Base-by-base conservation (phyloP, 2,329 filamentous ascomycete genomes). In the Pseudocercospora pini-densiflorae region DNA sequence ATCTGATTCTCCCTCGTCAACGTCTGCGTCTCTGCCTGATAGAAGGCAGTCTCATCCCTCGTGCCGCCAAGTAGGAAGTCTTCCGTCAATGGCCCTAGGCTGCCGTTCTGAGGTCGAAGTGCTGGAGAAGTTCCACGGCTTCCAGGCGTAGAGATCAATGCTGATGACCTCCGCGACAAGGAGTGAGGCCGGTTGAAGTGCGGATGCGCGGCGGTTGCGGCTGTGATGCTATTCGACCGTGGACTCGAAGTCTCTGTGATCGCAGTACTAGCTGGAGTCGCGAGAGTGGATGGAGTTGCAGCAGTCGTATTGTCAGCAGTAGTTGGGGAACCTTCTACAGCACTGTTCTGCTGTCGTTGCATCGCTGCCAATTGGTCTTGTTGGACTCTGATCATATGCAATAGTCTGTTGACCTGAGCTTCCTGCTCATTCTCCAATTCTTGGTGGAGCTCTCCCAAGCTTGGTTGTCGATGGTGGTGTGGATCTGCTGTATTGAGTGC, bases 1-100 rank as follows among this genome's bases (percentile, higher is more conserved):
- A 94, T 93, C 79, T 94, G 91, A 72, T 94, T 94, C 81, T 94
- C 92, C 27, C 92, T 84, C 23, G 89, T 86, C 73, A 94, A 79
- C 80, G 88, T 93, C 79, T 92, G 90, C 1, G 91, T 92, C 79
- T 94, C 92, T 4, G 91, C 91, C 77, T 93, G 91, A 74, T 94
- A 94, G 77, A 93, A 93, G 0, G 90, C 89, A 69, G 86, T 89
- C 76, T 94, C 91, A 73, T 93, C 91, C 19, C 91, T 61, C 1
- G 78, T 74, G 21, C 86, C 86, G n/a, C 86, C 86, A 1, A 90
- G 82, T 57, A 85, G 79, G 81, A 85, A 88, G 60, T 92, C 89
- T 36, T 84, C 85, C 5, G 71, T 73, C 57, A 73, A 47, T 1
- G 73, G 73, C 14, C 76, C 73, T 2, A 76, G 86, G 83, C 55